Base-by-base conservation (phyloP, 1,139 yeast species). In the Magnusiomyces sp. region DNA sequence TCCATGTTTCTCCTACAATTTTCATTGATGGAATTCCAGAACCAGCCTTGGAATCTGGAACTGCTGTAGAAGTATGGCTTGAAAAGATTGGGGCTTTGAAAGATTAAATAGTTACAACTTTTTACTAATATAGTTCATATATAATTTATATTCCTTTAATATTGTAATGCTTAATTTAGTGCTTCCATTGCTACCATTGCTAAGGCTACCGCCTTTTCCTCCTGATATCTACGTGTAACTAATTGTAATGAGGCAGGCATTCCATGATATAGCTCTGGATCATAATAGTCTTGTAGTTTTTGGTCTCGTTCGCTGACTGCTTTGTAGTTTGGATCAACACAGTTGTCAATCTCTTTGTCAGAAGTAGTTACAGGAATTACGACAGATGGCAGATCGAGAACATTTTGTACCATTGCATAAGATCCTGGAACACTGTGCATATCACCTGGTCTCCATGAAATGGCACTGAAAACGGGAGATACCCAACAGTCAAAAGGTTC, bases 1-100 rank as follows among this genome's bases (percentile, higher is more conserved):
- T 85, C 42, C 95, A 88, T 62, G 81, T 84, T 29, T 84, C 94
- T 1, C 97, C 97, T n/a, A 81, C 95, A 1, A 83, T 86, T 14
- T 68, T 77, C 33, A 69, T 88, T 47, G 77, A 87, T 62, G 95
- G 95, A 1, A 75, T 84, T 47, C 72, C 67, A 17, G 72, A 69
- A 45, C 59, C 63, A 11, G 56, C 64, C 9, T 69, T 77, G 55
- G 78, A 74, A 55, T 71, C 77, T 19, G 68, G 76, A 2, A 46
- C 47, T 14, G 10, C 48, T 14, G 29, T 47, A 19, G 54, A 51
- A 6, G 11, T 40, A 17, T 51, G 54, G 54, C 33, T 49, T 23
- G 48, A 48, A 34, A 51, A 51, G 50, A 23, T 42, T 16, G 45
- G 38, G n/a, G 45, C 45, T 31, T 20, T 42, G 9, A 42, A 37